phyloP scores from a whole-genome alignment of 768 basidiomycete genomes.

The Boletus bicolor region DNA sequence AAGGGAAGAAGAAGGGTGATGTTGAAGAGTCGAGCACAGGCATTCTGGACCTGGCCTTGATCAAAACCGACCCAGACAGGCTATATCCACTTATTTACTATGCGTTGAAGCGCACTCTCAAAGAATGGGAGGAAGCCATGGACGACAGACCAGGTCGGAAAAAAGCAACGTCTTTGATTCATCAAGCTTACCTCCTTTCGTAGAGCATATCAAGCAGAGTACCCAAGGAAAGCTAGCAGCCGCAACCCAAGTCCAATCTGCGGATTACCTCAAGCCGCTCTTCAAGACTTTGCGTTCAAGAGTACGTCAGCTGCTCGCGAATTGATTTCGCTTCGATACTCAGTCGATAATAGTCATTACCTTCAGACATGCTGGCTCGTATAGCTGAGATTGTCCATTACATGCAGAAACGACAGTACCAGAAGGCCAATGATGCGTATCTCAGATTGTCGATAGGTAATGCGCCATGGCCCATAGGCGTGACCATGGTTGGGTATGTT shows the following conservation, averaged over 20 bases:
- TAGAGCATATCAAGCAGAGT: slow-evolving; percentile 83
- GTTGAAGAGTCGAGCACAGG: slow-evolving; percentile 48
- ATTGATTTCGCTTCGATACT: slow-evolving; percentile 3
- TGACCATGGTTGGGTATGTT: slow-evolving; percentile 96
- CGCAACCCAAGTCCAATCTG: slow-evolving; percentile 93
- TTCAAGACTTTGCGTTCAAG: slow-evolving; percentile 88
- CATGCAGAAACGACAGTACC: slow-evolving; percentile 96
- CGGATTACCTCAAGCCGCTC: slow-evolving; percentile 93
- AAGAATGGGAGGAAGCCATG: slow-evolving; percentile 97
- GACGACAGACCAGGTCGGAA: slow-evolving; percentile 82
- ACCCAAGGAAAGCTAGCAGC: slow-evolving; percentile 93
- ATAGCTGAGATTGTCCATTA: slow-evolving; percentile 93
- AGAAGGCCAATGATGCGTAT: slow-evolving; percentile 95
- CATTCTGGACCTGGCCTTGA: slow-evolving; percentile 71
- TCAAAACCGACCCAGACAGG: slow-evolving; percentile 92
- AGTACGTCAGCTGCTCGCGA: slow-evolving; percentile 44
- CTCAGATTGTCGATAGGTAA: slow-evolving; percentile 96
- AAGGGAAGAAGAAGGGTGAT: slow-evolving; percentile 60
- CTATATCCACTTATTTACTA: slow-evolving; percentile 97
- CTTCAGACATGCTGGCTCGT: slow-evolving; percentile 77
- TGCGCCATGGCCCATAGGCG: slow-evolving; percentile 99
- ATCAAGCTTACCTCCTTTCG: not conserved
- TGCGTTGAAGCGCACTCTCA: slow-evolving; percentile 85
- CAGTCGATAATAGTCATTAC: slow-evolving; percentile 55
- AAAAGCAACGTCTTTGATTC: not conserved